A percentile compares a stretch with the other conserved stretches of the same genome.
Evolutionary conservation across 2,329 filamentous ascomycete genomes (phyloP).

Genomic region (Knoxdaviesia proteae): DNA sequence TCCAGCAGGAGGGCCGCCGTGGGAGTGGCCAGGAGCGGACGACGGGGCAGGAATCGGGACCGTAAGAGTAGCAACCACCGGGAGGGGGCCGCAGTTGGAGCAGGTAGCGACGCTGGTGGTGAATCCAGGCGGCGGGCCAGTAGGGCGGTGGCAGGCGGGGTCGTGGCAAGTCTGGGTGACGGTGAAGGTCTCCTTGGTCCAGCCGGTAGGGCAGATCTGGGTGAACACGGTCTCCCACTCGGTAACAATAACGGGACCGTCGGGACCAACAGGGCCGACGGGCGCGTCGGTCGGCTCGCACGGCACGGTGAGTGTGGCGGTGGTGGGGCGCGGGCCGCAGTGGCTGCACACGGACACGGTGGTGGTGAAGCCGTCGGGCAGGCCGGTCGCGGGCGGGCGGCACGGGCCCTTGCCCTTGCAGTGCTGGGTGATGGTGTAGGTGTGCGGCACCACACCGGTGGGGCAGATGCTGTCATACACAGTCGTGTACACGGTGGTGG

Average conservation of each 20-base stretch:
- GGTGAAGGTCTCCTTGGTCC: conserved; percentile 4
- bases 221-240: conserved; percentile 4
- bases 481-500: conserved; percentile 3
- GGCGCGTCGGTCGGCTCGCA: not conserved
- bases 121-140: conserved; percentile 4
- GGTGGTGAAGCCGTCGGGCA: conserved; percentile 5
- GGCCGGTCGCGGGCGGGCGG: conserved; percentile 1
- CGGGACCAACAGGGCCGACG: not conserved
- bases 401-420: conserved; percentile 1
- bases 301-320: conserved; percentile 2
- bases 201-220: conserved; percentile 2
- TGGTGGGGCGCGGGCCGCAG: not conserved
- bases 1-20: not conserved
- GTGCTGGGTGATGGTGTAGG: conserved; percentile 5
- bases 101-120: conserved; percentile 3
- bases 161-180: conserved; percentile 4
- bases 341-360: conserved; percentile 1
- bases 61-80: not conserved
- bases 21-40: not conserved
- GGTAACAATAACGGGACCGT: not conserved
- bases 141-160: conserved; percentile 1
- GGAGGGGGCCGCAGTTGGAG: not conserved
- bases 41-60: conserved; percentile 1
- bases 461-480: conserved; percentile 4
- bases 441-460: conserved; percentile 3